Conservation (phyloP, 495 filamentous ascomycete species). For the Extremus antarcticus region DNA sequence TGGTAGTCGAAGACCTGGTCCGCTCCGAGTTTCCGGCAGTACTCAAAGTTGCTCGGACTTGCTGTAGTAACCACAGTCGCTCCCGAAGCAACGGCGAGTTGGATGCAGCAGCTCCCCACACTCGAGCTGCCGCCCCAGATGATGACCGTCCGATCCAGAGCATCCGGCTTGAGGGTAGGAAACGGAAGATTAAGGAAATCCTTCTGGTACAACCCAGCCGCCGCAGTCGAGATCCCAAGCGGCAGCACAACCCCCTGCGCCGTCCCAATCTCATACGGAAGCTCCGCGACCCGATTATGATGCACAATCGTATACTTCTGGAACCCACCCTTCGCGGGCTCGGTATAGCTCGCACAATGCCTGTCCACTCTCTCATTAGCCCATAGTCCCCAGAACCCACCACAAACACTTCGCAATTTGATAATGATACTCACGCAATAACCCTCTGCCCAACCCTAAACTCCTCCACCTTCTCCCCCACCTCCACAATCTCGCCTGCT, state of each 20-base stretch:
- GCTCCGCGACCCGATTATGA: slow-evolving; percentile 16
- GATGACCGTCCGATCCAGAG: slow-evolving; percentile 23
- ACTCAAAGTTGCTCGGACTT: slow-evolving; percentile 29
- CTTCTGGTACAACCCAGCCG: slow-evolving; percentile 35
- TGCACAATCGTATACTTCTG: slow-evolving; percentile 13
- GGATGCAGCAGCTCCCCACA: slow-evolving; percentile 31
- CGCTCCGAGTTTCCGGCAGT: slow-evolving; percentile 29
- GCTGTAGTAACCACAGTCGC: slow-evolving; percentile 29
- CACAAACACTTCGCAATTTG: too few species aligned
- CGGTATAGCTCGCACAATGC: slow-evolving; percentile 9
- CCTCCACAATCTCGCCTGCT: slow-evolving; percentile 24
- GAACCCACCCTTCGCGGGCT: slow-evolving; percentile 13
- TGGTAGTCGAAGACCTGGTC: slow-evolving; percentile 27
- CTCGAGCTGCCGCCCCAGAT: slow-evolving; percentile 34
- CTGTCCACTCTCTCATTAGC: not conserved
- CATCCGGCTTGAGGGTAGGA: slow-evolving; percentile 15
- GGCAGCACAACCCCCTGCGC: slow-evolving; percentile 39
- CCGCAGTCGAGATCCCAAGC: slow-evolving; percentile 38
- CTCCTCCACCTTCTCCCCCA: slow-evolving; percentile 21
- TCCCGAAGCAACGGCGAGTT: slow-evolving; percentile 30
- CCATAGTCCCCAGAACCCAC: too few species aligned
- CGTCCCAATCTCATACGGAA: slow-evolving; percentile 36
- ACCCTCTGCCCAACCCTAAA: slow-evolving; percentile 26
- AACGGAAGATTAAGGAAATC: slow-evolving; percentile 27
- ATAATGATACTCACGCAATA: slow-evolving; percentile 13